Evolutionary conservation across 2,329 filamentous ascomycete genomes (phyloP).

Genomic region (Diaporthe citriasiana): DNA sequence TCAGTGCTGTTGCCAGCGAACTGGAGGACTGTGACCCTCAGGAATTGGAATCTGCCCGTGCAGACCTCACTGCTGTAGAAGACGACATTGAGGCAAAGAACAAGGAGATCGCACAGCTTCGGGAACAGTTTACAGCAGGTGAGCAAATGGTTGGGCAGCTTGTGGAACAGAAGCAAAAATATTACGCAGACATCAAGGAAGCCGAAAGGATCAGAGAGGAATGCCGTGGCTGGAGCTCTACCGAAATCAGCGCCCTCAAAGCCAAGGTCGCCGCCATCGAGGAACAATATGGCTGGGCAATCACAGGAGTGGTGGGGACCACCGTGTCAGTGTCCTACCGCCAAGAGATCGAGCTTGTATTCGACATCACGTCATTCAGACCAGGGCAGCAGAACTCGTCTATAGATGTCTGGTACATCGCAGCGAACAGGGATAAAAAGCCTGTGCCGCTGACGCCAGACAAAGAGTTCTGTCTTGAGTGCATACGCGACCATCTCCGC

Average conservation of each 20-base stretch:
- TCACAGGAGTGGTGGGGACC: constrained; percentile 73
- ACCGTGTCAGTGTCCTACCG: constrained; percentile 81
- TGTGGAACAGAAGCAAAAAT: constrained; percentile 77
- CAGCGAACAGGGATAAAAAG: constrained; percentile 67
- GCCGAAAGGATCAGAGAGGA: constrained; percentile 89
- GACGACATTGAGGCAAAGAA: constrained; percentile 79
- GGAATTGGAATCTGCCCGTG: constrained; percentile 81
- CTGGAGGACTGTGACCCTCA: constrained; percentile 85
- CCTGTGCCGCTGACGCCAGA: constrained; percentile 72
- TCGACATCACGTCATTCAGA: constrained; percentile 76
- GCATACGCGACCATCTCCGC: constrained; percentile 77
- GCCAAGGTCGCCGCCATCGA: constrained; percentile 77
- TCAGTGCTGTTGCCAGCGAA: constrained; percentile 81
- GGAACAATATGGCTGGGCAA: constrained; percentile 77
- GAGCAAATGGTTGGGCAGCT: constrained; percentile 74
- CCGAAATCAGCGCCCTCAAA: constrained; percentile 85
- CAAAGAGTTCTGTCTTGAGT: constrained; percentile 81
- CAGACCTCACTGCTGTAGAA: constrained; percentile 75
- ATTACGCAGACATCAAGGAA: constrained; percentile 80
- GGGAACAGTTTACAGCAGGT: constrained; percentile 76
- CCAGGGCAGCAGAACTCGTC: constrained; percentile 60
- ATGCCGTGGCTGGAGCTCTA: constrained; percentile 88
- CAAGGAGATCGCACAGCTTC: constrained; percentile 75
- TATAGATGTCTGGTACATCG: constrained; percentile 81
- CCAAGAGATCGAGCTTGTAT: constrained; percentile 79